phyloP scores from a whole-genome alignment of 139 green algal genomes.

The Microglena sp. region DNA sequence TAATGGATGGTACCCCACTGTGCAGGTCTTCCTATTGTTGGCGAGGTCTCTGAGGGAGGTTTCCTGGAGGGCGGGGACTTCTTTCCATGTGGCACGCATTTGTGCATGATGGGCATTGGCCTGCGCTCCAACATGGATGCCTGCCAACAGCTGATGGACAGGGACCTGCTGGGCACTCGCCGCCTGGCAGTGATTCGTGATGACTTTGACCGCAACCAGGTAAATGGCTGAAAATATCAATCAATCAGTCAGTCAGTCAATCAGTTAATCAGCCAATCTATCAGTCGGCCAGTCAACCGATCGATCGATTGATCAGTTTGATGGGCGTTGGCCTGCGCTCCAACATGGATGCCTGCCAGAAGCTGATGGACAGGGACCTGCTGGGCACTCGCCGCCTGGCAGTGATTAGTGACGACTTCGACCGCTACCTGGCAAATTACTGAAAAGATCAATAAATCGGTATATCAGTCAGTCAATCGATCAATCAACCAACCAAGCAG shows the following conservation, averaged over 20 bases:
- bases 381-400: slow-evolving; percentile 73
- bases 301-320: slow-evolving; percentile 6
- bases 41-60: slow-evolving; percentile 58
- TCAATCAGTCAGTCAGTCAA: not conserved
- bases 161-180: slow-evolving; percentile 70
- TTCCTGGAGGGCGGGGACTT: slow-evolving; percentile 95
- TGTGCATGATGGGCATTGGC: slow-evolving; percentile 81
- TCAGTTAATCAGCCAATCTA: not conserved
- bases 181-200: slow-evolving; percentile 81
- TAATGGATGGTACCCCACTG: not conserved
- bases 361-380: slow-evolving; percentile 83
- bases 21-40: slow-evolving; percentile 65
- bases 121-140: slow-evolving; percentile 84
- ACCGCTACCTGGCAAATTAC: slow-evolving; percentile 79
- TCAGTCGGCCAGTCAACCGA: not conserved
- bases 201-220: slow-evolving; percentile 84
- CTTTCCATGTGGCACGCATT: slow-evolving; percentile 62
- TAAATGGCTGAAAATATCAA: slow-evolving; percentile 12
- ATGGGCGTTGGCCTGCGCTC: slow-evolving; percentile 84
- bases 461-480: no score
- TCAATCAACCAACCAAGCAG: no score
- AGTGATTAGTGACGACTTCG: slow-evolving; percentile 85
- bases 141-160: slow-evolving; percentile 77
- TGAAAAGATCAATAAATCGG: no score
- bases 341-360: slow-evolving; percentile 68